phyloP scores from a whole-genome alignment of 495 filamentous ascomycete genomes.

The Niebla homalea region DNA sequence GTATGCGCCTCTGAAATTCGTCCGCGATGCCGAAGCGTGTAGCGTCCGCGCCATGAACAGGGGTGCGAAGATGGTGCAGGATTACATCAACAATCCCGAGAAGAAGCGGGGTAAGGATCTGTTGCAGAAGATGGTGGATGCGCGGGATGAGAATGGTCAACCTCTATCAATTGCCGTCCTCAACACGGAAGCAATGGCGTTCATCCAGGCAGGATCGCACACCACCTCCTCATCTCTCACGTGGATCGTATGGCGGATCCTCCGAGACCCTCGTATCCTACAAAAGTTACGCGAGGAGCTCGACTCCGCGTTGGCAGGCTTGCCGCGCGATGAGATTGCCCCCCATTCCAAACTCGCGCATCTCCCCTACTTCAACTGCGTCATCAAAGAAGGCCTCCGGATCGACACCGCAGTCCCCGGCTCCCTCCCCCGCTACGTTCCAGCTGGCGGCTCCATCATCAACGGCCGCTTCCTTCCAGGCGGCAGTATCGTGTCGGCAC shows the following conservation, averaged over 20 bases:
- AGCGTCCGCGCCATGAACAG: too few relatives aligned
- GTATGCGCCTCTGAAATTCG: too few relatives aligned
- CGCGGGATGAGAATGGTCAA: not conserved
- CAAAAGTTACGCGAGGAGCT: conserved; percentile 34
- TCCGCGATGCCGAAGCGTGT: too few relatives aligned
- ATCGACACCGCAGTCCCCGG: conserved; percentile 64
- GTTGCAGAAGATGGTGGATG: not conserved
- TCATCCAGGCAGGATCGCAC: conserved; percentile 36
- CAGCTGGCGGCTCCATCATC: conserved; percentile 33
- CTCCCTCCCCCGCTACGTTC: conserved; percentile 61
- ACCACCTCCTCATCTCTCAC: conserved; percentile 35
- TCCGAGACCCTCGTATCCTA: conserved; percentile 19
- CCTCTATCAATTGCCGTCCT: conserved; percentile 17
- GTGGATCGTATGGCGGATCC: conserved; percentile 25
- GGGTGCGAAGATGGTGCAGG: too few relatives aligned
- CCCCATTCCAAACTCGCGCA: conserved; percentile 35
- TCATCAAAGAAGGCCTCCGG: conserved; percentile 62
- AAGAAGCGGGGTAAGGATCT: too few relatives aligned
- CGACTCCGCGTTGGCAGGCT: conserved; percentile 15
- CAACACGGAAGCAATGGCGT: conserved; percentile 14
- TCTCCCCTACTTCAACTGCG: conserved; percentile 58
- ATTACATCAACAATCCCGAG: too few relatives aligned
- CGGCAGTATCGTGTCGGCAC: conserved; percentile 54
- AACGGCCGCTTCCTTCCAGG: conserved; percentile 33
- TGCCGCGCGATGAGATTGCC: conserved; percentile 22